Conservation (phyloP, 2,329 filamentous ascomycete species). For the Rachicladosporium sp. region DNA sequence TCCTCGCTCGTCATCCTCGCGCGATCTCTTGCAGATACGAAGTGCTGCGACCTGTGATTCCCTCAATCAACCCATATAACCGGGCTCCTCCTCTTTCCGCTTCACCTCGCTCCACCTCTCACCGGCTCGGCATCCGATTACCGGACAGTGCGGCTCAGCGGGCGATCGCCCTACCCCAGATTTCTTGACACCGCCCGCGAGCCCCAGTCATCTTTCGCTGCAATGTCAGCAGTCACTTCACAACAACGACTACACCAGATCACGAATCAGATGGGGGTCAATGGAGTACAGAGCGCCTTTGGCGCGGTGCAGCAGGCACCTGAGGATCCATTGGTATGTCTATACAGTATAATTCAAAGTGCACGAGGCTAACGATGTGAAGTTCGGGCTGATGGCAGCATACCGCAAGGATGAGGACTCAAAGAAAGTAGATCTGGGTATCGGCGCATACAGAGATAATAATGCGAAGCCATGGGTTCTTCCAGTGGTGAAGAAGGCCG, state of each 20-base stretch:
- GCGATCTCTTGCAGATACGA: background rate
- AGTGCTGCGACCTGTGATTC: too few species aligned
- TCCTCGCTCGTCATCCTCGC: too few species aligned
- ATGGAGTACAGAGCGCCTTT: conserved; percentile 52
- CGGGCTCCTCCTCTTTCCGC: too few species aligned
- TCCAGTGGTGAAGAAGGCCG: conserved; percentile 93
- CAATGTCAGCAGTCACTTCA: conserved; percentile 16
- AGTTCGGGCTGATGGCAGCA: conserved; percentile 77
- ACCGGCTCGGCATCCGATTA: background rate
- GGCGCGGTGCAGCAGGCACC: conserved; percentile 77
- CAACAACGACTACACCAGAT: conserved; percentile 44
- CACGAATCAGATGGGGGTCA: conserved; percentile 57
- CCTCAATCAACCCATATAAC: background rate
- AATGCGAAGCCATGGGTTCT: conserved; percentile 95
- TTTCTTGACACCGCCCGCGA: background rate
- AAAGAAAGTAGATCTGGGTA: conserved; percentile 86
- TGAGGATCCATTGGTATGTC: conserved; percentile 61
- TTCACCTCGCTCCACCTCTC: background rate
- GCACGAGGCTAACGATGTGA: too few species aligned
- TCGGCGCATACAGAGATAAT: conserved; percentile 91
- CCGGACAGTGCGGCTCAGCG: too few species aligned
- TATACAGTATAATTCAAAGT: too few species aligned
- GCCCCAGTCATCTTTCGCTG: background rate
- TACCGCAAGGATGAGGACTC: conserved; percentile 64
- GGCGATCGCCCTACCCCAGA: background rate